A percentile compares a stretch with the other conserved stretches of the same genome.
Conservation (phyloP, 2,329 filamentous ascomycete genomes). For the Trichoderma sp. region DNA sequence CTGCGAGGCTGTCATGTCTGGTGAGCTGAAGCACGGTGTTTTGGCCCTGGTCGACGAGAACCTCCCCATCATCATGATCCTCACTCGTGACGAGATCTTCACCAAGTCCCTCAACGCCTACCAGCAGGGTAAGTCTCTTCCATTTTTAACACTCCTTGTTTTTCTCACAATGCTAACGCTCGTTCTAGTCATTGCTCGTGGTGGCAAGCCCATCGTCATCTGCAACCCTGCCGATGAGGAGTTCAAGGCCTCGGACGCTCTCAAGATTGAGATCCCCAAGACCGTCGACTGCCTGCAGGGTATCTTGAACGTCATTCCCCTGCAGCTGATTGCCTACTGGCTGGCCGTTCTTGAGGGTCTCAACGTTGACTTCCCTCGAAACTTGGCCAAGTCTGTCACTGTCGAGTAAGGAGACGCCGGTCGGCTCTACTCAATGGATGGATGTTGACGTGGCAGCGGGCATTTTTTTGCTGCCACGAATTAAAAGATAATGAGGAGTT, state of each 20-base stretch:
- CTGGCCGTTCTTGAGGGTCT: conserved; percentile 92
- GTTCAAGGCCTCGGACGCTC: conserved; percentile 82
- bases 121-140: conserved; percentile 71
- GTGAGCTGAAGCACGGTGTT: conserved; percentile 98
- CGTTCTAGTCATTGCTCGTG: conserved; percentile 79
- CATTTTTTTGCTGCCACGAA: background rate
- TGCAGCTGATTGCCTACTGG: conserved; percentile 99
- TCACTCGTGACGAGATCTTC: conserved; percentile 94
- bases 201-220: conserved; percentile 96
- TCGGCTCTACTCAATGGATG: conserved; percentile 4
- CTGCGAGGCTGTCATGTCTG: conserved; percentile 99
- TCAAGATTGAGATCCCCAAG: conserved; percentile 96
- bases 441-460: background rate
- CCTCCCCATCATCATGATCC: conserved; percentile 98
- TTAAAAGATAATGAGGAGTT: conserved; percentile 25
- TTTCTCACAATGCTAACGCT: conserved; percentile 24
- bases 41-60: conserved; percentile 97
- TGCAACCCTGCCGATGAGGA: conserved; percentile 90
- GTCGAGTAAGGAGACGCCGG: conserved; percentile 70
- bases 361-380: conserved; percentile 98
- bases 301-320: conserved; percentile 93
- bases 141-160: background rate
- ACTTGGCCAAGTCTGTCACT: conserved; percentile 97
- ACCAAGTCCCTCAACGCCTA: conserved; percentile 99
- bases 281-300: conserved; percentile 95